Evolutionary conservation across 805 yeast genomes (phyloP), one percentile per base, ranked within the genome.

Genomic region (Ascoidea rubescens): DNA sequence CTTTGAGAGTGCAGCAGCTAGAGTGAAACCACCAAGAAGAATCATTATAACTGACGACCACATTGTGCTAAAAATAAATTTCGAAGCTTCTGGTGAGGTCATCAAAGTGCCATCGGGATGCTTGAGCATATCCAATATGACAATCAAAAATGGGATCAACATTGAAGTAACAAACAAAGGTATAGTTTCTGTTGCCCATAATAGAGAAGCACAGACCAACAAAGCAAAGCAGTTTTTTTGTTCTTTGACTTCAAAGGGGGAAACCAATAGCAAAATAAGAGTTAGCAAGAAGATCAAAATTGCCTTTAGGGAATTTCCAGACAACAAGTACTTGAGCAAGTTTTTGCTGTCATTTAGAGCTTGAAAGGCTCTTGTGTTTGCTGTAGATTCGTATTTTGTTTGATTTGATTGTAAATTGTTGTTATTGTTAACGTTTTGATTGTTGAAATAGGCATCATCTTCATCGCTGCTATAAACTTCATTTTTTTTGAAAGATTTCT

Each of bases 121-220:
- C 60, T 79, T 81, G 57, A 85, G 65, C 1, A 88, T 89, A 3
- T 81, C 77, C 21, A 88, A 71, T 0, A 80, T 65, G 1, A 93
- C 95, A 46, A 88, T 79, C 50, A 91, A 68, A 48, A 91, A 70
- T 1, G 99, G 99, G 17, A 93, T 78, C 44, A 87, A 60, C 53
- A 91, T 65, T 0, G 97, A 84, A 1, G 99, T 91, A 14, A 85
- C 95, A 67, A 87, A 93, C 47, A 91, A 70, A 5, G 98, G 98
- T 57, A 91, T 79, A 0, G 96, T 79, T 63, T 91, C 99, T 8
- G 97, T 87, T 0, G 98, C 97, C 99, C 98, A 91, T 31, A 90
- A 70, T 50, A 90, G 62, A 0, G 97, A 89, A 1, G 96, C 82
- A 59, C 87, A 79, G 4, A 85, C 74, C 48, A 93, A 73, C 5